Base-by-base conservation (phyloP, 2,329 filamentous ascomycete species). In the Apiospora saccharicola region DNA sequence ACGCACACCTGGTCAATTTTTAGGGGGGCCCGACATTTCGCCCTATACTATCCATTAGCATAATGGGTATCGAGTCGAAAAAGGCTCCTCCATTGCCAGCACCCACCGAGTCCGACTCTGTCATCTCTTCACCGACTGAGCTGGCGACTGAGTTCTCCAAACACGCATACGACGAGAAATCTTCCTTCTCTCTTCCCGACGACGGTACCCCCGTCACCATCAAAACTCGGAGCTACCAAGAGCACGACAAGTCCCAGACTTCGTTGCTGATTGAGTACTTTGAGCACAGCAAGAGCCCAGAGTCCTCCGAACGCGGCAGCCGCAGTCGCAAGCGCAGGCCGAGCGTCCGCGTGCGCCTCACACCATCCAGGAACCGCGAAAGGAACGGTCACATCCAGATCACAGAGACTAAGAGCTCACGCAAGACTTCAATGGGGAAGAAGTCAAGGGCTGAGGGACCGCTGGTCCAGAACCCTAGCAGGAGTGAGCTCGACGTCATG, bases 211-310 rank as follows among this genome's bases (percentile, higher is more conserved):
- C 95, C 57, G 92, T 99, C 79, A 98, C 94, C 73, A 97, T 99
- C 81, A 91, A 92, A 80, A 98, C 96, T 64, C 90, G 89, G 73
- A 87, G 89, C 78, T 88, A 90, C 80, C 88, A 90, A 80, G 85
- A 84, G 75, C 79, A 86, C 74, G 88, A 85, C 79, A 84, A 90
- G 77, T 97, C 94, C 67, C 95, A 97, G 85, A 97, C 95, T 49
- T 97, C 94, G 72, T 87, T 98, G 76, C 87, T 98, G 78, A 98
- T 98, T 79, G 95, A 98, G 84, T 98, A 97, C 83, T 98, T 97
- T 79, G 95, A 98, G 84, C 93, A 91, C 76, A 90, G 92, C 75
- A 95, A 94, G 81, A 73, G 77, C 61, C 79, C 80, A 71, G 83
- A 87, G 72, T 81, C 83, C n/a, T 81, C 83, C 57, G 85, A 89